These are phyloP conservation scores for Prunus mongolica DNA, from an alignment of 306 rosid species.

Conservation along the genomic window DNA sequence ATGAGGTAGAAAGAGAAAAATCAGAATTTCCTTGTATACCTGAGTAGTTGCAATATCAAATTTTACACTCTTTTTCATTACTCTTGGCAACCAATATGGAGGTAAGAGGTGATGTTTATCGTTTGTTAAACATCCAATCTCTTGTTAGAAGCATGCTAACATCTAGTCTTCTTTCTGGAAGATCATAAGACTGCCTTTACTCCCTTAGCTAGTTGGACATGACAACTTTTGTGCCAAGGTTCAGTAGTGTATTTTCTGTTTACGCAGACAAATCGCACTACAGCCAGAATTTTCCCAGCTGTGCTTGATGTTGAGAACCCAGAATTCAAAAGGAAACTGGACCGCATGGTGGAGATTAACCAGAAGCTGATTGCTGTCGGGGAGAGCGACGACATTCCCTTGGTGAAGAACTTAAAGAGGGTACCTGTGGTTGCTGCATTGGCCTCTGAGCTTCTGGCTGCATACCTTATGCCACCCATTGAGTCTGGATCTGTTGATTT, in stretches of 20 bases:
- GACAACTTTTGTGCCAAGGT: background rate
- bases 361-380: conserved; percentile 72
- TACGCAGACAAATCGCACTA: conserved; percentile 91
- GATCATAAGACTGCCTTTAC: background rate
- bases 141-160: too few relatives aligned
- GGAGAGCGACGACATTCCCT: conserved; percentile 50
- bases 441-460: conserved; percentile 79
- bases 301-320: conserved; percentile 97
- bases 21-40: too few relatives aligned
- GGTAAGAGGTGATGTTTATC: too few relatives aligned
- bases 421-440: conserved; percentile 76
- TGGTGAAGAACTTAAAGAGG: conserved; percentile 94
- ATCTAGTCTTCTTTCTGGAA: too few relatives aligned
- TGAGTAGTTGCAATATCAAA: too few relatives aligned
- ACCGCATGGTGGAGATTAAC: conserved; percentile 83
- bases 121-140: too few relatives aligned
- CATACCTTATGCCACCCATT: conserved; percentile 89
- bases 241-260: conserved; percentile 3
- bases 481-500: conserved; percentile 97
- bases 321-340: conserved; percentile 88
- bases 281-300: conserved; percentile 93
- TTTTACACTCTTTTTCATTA: too few relatives aligned
- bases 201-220: background rate
- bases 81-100: too few relatives aligned
- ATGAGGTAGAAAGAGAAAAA: too few relatives aligned